Conservation (phyloP, 2,329 filamentous ascomycete genomes). For the Penicillium sclerotigenum region DNA sequence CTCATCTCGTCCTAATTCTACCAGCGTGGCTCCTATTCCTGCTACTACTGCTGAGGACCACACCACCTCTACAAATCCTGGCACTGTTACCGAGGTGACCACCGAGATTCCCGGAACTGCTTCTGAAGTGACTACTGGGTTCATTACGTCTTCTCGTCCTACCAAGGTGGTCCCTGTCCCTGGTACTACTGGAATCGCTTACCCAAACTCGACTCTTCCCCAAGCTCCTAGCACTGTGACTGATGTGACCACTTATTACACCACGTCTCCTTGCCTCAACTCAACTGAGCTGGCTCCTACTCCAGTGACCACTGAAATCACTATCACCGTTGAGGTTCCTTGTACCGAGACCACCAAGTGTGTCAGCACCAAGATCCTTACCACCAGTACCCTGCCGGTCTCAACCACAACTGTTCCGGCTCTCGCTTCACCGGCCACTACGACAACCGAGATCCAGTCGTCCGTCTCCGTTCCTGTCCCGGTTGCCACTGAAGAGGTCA, state of each 20-base stretch:
- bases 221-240: background rate
- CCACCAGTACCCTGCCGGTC: background rate
- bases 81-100: no score
- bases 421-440: background rate
- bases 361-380: constrained; percentile 2
- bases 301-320: background rate
- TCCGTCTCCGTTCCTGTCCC: background rate
- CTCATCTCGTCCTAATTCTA: background rate
- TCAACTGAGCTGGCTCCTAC: background rate
- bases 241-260: background rate
- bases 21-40: background rate
- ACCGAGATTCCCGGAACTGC: background rate
- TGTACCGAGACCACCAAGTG: constrained; percentile 7
- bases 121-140: background rate
- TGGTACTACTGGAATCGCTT: background rate
- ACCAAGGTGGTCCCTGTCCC: background rate
- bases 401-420: background rate
- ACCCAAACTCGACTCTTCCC: constrained; percentile 1
- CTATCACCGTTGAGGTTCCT: constrained; percentile 1
- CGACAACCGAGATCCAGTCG: background rate
- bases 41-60: background rate
- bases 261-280: background rate
- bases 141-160: constrained; percentile 1
- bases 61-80: background rate
- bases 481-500: background rate